Conservation (phyloP, 2,329 filamentous ascomycete genomes). For the Nakataea oryzae region DNA sequence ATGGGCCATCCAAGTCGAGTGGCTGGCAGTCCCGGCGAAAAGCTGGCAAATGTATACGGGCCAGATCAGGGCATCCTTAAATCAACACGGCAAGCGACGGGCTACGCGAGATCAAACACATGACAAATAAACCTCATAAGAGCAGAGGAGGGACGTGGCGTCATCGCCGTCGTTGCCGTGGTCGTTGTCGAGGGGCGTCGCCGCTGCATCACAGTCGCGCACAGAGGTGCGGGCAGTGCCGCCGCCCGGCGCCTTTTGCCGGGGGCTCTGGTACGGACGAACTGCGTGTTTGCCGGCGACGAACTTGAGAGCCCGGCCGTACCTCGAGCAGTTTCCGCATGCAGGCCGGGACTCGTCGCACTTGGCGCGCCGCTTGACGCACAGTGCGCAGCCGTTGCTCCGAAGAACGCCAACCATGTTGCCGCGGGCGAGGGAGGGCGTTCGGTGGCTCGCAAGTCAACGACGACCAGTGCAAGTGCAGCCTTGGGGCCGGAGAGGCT, state of each 20-base stretch:
- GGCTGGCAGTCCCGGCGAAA: slow-evolving; percentile 27
- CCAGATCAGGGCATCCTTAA: too few relatives aligned
- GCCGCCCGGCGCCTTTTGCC: too few relatives aligned
- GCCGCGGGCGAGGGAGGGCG: too few relatives aligned
- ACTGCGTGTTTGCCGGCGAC: slow-evolving; percentile 27
- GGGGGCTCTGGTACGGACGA: slow-evolving; percentile 13
- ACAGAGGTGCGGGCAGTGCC: not conserved
- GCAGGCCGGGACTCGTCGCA: slow-evolving; percentile 33
- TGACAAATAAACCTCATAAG: slow-evolving; percentile 24
- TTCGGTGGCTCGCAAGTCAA: too few relatives aligned
- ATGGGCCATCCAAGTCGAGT: slow-evolving; percentile 27
- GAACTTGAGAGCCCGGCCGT: slow-evolving; percentile 26
- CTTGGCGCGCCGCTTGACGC: slow-evolving; percentile 29
- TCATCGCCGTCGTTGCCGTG: not conserved
- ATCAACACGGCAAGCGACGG: too few relatives aligned
- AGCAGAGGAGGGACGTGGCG: slow-evolving; percentile 25
- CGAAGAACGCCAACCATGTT: slow-evolving; percentile 26
- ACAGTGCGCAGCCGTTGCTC: slow-evolving; percentile 26
- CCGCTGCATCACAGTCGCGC: too few relatives aligned
- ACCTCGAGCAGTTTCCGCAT: slow-evolving; percentile 25
- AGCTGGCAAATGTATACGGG: slow-evolving; percentile 21
- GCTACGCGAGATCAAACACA: not conserved
- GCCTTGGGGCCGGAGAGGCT: too few relatives aligned
- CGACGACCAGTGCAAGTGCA: too few relatives aligned
- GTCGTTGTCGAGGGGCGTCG: not conserved